These are phyloP conservation scores for Suillus variegatus DNA, from an alignment of 768 basidiomycete species.

Conservation along the genomic window DNA sequence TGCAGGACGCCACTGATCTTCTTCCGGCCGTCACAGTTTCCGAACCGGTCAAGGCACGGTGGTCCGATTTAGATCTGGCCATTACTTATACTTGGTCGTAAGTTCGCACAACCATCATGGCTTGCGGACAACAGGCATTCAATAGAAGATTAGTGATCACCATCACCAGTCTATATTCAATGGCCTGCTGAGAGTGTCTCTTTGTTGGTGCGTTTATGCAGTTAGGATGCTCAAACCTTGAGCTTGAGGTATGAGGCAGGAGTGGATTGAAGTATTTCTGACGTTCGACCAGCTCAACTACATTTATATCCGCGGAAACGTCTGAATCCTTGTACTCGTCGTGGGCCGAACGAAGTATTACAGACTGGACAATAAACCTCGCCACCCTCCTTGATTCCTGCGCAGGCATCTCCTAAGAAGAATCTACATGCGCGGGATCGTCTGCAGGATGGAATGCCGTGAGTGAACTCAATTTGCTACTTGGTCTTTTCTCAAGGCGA, in stretches of 20 bases:
- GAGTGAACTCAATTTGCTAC: conserved; percentile 30
- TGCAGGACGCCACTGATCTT: too few relatives aligned
- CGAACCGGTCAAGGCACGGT: neutral
- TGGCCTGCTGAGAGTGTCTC: neutral
- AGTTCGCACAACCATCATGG: neutral
- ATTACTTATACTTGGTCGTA: too few relatives aligned
- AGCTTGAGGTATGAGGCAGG: neutral
- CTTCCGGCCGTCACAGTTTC: neutral
- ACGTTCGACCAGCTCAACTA: neutral
- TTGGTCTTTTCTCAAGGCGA: neutral
- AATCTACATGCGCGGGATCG: conserved; percentile 69
- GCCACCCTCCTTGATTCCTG: conserved; percentile 62
- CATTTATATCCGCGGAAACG: conserved; percentile 14
- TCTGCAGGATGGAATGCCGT: conserved; percentile 76
- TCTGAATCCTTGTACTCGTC: conserved; percentile 51
- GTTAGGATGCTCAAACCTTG: neutral
- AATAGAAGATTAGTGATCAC: too few relatives aligned
- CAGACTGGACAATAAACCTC: conserved; percentile 59
- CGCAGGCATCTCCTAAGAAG: conserved; percentile 28
- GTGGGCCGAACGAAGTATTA: conserved; percentile 58
- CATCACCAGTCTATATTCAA: too few relatives aligned
- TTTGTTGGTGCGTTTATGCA: neutral
- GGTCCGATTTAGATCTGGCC: neutral
- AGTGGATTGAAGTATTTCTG: neutral
- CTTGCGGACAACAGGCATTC: neutral